Base-by-base conservation (phyloP, 2,329 filamentous ascomycete genomes). In the Pseudogymnoascus sp. region DNA sequence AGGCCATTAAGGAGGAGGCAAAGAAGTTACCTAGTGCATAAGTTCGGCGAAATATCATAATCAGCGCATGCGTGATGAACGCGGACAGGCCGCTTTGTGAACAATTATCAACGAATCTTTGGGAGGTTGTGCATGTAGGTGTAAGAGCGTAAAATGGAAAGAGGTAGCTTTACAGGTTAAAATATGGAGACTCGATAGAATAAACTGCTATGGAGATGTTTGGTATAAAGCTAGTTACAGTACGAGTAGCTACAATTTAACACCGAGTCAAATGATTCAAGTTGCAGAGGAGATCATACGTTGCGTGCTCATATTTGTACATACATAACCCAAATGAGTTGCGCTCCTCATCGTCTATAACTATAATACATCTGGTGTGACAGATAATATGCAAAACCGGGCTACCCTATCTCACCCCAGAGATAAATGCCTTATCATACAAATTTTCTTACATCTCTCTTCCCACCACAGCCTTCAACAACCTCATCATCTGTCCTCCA, bases 221-320 rank as follows among this genome's bases (percentile, higher is more conserved):
- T 55, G 28, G 33, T 55, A 55, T 55, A 35, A 55, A 55, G 45
- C 4, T 21, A 35, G 28, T n/a, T 33, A 12, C 45, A 33, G 25
- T 55, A 33, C 45, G 33, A 18, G n/a, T 55, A 55, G 28, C 49
- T 14, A 35, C 49, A 55, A 55, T 33, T 21, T 33, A 33, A 55
- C 49, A 55, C 28, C 28, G 5, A 35, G 28, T 33, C 49, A 35
- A 55, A 12, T 55, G 49, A 7, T 55, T 33, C 49, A 8, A 12
- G 49, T 21, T 21, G 9, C n/a, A 55, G 45, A 28, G 45, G 45
- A 55, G 49, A 55, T 8, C 33, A 55, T 33, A 16, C 28, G 11
- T 21, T 55, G 28, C 49, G 49, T 55, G 49, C 49, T 55, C 49
- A 55, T 55, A 55, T 55, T 55, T 55, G 49, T 55, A 55, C 28